Evolutionary conservation across 495 filamentous ascomycete genomes (phyloP), one percentile per base, ranked within the genome.

Genomic region (Aspergillus olivimuriae): DNA sequence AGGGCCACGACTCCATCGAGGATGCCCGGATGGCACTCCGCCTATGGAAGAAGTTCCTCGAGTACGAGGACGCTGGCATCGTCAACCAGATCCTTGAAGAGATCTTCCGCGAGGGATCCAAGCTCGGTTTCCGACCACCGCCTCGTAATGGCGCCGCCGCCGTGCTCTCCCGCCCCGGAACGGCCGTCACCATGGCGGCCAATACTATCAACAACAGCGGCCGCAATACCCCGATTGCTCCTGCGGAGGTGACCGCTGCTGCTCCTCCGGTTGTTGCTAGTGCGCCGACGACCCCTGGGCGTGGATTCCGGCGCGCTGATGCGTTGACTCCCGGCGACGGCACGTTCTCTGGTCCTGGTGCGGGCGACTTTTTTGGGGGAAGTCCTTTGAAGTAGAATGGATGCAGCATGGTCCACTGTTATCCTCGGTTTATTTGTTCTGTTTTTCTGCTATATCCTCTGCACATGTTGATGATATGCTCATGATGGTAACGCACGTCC

Each of bases 11-110:
- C 60, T 86, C 80, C 0, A 89, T 96, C 44, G 92, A 96, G 59
- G 92, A 99, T 55, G 90, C 92, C 4, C 75, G 81, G 16, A 92
- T 91, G 37, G 91, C 94, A 5, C 72, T 97, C 14, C 84, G 83
- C 56, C 74, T 99, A 3, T 97, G 91, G 72, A 74, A 83, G 21
- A 95, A 95, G 60, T 95, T 88, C 57, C 75, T 83, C 41, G 89
- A 97, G 64, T 96, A 87, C 50, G 68, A 81, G 14, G 88, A 91
- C 50, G 87, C 85, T 0, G 92, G 91, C 1, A 78, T 94, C 12
- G 70, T 94, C 31, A 55, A 66, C 4, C 66, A 73, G 38, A 89
- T 90, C 60, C 73, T 95, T 30, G 76, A 86, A 52, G 85, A 90
- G 47, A 85, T 95, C 17, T 95, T 92, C 58, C 72, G 70, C 40